Base-by-base conservation (phyloP, 73 alveolate genomes). In the Durusdinium trenchii region DNA sequence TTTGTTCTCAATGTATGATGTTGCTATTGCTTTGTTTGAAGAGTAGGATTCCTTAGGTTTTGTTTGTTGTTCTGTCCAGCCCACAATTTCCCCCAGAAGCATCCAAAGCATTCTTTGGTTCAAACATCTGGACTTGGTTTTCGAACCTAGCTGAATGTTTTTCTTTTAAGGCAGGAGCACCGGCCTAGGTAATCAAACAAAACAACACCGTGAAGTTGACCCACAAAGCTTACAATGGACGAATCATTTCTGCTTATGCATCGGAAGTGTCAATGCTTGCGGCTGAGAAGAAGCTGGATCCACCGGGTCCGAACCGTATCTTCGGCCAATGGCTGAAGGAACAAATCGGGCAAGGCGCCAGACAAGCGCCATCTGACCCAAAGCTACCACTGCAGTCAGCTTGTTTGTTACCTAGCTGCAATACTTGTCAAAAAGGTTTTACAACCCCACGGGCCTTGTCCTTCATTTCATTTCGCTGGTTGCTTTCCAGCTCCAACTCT, bases 151-250 rank as follows among this genome's bases (percentile, higher is more conserved):
- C 30, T 60, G n/a, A 23, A 28, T 67, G 38, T 32, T 28, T 32
- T 10, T 28, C 38, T 45, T 18, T 38, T 28, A 20, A 20, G 6
- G 79, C 26, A 20, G 28, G 12, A 9, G 26, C 9, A 2, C 45
- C n/a, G 79, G 6, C 23, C 64, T 78, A 78, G 89, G 89, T 45
- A 28, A 47, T 78, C 64, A 78, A 78, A 62, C 89, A 78, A 45
- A 78, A 78, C 89, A 78, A 78, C 89, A 78, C 43, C 38, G 62
- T 78, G 45, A 5, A 5, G 40, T 30, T 78, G 40, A 78, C 89
- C 26, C 89, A 78, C 89, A 78, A 78, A 78, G 89, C 89, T 78
- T 78, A 78, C 89, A 78, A 78, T 78, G 89, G 89, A 12, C 89
- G 89, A 43, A 78, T 78, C 26, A 78, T 78, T 16, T 14, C 64